A percentile compares a stretch with the other conserved stretches of the same genome.
phyloP scores from a whole-genome alignment of 768 basidiomycete species.

The Steccherinum ochraceum region DNA sequence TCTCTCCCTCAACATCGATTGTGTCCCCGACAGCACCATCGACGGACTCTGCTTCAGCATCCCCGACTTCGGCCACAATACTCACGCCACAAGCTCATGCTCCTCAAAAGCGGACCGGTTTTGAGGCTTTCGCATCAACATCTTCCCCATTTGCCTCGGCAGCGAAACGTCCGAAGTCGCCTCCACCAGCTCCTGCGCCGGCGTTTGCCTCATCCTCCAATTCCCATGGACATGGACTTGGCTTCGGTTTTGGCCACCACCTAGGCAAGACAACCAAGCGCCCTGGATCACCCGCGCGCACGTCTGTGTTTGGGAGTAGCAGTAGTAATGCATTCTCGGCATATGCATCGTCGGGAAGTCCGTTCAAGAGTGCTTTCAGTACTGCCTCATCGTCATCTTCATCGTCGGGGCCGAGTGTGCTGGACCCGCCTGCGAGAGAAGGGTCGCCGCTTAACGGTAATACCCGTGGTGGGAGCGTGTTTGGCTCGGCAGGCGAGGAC shows the following conservation, averaged over 20 bases:
- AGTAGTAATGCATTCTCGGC: neutral
- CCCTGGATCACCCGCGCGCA: neutral
- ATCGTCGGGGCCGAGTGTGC: neutral
- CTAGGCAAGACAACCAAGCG: neutral
- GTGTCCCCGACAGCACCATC: neutral
- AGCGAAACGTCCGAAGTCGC: constrained; percentile 49
- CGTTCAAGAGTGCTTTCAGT: neutral
- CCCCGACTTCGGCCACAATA: neutral
- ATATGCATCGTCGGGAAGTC: neutral
- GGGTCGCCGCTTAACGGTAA: neutral
- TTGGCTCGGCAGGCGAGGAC: neutral
- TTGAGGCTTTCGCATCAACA: constrained; percentile 49
- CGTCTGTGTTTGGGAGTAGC: neutral
- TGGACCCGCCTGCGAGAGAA: neutral
- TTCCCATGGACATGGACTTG: neutral
- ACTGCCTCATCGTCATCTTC: neutral
- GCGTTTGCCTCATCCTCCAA: neutral
- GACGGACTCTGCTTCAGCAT: constrained; percentile 4
- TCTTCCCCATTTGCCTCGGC: constrained; percentile 43
- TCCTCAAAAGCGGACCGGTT: constrained; percentile 45
- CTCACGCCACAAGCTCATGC: constrained; percentile 1
- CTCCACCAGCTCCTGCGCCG: constrained; percentile 23
- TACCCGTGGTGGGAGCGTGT: neutral
- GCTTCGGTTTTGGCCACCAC: neutral
- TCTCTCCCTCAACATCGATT: neutral